phyloP scores from a whole-genome alignment of 192 early-diverging fungal genomes.

The Coemansia sp. region DNA sequence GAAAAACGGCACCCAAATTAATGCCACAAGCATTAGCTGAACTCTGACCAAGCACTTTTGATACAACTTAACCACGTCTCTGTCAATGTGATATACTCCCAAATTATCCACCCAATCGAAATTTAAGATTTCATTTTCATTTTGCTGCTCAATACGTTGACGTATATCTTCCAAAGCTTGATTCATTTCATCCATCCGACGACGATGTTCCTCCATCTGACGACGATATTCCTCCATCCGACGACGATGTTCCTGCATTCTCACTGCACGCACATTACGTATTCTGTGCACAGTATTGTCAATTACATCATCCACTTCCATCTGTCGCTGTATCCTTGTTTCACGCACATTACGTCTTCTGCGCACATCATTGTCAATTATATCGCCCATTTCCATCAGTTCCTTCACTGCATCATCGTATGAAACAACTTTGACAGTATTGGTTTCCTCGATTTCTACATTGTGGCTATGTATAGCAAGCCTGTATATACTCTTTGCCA shows the following conservation, averaged over 20 bases:
- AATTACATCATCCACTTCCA: neutral
- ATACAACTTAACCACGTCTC: conserved; percentile 3
- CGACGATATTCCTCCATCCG: no score
- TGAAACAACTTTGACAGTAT: neutral
- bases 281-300: neutral
- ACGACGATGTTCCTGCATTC: neutral
- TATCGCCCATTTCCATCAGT: neutral
- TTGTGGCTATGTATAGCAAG: neutral
- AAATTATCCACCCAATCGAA: neutral
- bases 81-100: conserved; percentile 2
- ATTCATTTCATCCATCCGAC: no score
- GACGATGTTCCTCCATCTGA: no score
- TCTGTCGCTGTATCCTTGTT: neutral
- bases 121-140: neutral
- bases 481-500: neutral
- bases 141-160: neutral
- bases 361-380: conserved; percentile 1
- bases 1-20: conserved; percentile 3
- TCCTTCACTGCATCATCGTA: neutral
- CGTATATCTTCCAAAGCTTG: no score
- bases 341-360: neutral
- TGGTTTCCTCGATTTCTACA: neutral
- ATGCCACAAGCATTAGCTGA: neutral
- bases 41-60: neutral
- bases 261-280: neutral